A percentile compares a stretch with the other conserved stretches of the same genome.
Evolutionary conservation across 2,329 filamentous ascomycete species (phyloP).

Genomic region (Colletotrichum sp.): DNA sequence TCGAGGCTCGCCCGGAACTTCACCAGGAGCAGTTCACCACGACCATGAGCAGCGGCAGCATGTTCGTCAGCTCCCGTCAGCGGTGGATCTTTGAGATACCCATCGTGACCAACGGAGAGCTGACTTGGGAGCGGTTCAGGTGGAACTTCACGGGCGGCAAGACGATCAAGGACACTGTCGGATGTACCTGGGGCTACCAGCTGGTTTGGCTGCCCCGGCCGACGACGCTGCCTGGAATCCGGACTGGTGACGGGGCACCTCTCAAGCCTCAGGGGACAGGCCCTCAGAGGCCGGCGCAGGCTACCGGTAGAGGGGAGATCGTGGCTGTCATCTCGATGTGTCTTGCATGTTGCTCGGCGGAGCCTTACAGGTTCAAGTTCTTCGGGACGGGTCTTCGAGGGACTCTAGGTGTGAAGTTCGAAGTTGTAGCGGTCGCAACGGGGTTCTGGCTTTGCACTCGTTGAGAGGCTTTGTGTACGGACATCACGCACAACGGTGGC

Average conservation of each 20-base stretch:
- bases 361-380: neutral
- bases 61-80: neutral
- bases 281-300: neutral
- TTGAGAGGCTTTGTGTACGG: accelerated
- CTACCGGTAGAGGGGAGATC: neutral
- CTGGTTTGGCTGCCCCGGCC: neutral
- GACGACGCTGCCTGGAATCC: accelerated
- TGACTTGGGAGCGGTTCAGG: neutral
- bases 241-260: neutral
- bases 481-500: neutral
- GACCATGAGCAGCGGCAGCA: neutral
- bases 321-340: neutral
- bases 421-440: neutral
- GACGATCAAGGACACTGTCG: neutral
- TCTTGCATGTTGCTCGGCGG: neutral
- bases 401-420: neutral
- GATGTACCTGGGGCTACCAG: neutral
- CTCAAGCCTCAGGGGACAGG: neutral
- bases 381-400: neutral
- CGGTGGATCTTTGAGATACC: neutral
- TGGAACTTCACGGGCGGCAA: neutral
- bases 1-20: neutral
- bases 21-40: neutral
- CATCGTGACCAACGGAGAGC: neutral
- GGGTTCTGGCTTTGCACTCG: neutral